phyloP scores from a whole-genome alignment of 1,284 basidiomycete genomes.

The Moniliophthora roreri region DNA sequence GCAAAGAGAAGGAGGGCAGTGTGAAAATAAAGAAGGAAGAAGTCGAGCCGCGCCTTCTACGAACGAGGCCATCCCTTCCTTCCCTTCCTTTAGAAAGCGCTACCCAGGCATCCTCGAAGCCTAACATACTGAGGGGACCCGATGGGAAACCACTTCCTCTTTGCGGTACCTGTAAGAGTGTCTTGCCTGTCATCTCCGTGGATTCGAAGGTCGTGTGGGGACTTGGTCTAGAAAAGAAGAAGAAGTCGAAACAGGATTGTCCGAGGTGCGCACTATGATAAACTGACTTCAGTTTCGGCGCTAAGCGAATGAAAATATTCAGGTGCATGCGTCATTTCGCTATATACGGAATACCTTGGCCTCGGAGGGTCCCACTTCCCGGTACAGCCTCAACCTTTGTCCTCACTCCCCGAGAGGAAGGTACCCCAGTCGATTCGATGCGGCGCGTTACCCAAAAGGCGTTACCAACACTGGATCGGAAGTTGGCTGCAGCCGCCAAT shows the following conservation, averaged over 20 bases:
- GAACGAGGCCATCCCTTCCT: conserved; percentile 41
- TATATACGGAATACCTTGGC: conserved; percentile 72
- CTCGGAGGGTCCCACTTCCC: conserved; percentile 53
- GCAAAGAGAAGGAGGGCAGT: conserved; percentile 34
- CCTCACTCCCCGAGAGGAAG: conserved; percentile 54
- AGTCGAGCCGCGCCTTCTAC: conserved; percentile 45
- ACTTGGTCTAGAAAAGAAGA: conserved; percentile 52
- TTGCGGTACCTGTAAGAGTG: conserved; percentile 64
- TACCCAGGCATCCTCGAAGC: conserved; percentile 32
- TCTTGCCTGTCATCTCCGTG: conserved; percentile 71
- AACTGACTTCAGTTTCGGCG: conserved; percentile 14
- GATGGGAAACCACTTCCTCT: conserved; percentile 61
- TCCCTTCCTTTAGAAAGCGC: conserved; percentile 30
- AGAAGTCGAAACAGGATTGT: conserved; percentile 64
- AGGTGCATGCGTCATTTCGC: conserved; percentile 77
- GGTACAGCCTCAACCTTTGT: conserved; percentile 39
- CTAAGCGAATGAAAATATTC: conserved; percentile 1
- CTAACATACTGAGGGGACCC: conserved; percentile 43
- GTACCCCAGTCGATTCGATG: conserved; percentile 41
- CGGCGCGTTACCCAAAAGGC: conserved; percentile 49
- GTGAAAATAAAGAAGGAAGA: conserved; percentile 50
- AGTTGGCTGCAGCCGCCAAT: conserved; percentile 42
- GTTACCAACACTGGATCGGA: conserved; percentile 51
- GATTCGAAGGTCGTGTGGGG: conserved; percentile 75
- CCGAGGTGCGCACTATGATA: conserved; percentile 53